These are phyloP conservation scores for Suillus alpinus DNA, from an alignment of 768 basidiomycete species.

Conservation along the genomic window DNA sequence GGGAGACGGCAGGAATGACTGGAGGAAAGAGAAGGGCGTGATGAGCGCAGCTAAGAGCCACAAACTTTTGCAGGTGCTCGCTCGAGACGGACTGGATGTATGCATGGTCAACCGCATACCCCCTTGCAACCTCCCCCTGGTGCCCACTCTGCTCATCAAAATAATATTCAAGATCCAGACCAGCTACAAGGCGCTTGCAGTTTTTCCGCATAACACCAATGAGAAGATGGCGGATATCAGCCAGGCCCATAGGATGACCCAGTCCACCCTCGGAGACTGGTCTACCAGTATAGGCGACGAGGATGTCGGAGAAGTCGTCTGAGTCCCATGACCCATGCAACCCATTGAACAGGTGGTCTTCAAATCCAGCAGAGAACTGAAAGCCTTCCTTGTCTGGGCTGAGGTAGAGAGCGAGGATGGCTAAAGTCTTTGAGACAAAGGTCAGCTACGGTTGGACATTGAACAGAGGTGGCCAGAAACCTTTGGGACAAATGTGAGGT, in stretches of 20 bases:
- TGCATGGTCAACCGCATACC: neutral
- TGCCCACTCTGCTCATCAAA: neutral
- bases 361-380: neutral
- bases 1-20: no score
- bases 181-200: neutral
- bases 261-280: neutral
- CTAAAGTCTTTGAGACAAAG: neutral
- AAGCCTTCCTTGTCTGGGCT: neutral
- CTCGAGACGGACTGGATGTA: neutral
- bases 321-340: neutral
- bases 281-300: neutral
- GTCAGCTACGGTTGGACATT: neutral
- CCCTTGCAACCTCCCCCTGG: neutral
- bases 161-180: neutral
- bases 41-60: neutral
- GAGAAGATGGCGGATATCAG: neutral
- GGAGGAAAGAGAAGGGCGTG: neutral
- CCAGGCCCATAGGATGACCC: neutral
- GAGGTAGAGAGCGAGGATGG: neutral
- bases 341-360: neutral
- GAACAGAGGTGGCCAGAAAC: neutral
- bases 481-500: neutral
- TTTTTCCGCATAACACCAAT: neutral
- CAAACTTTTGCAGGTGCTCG: neutral
- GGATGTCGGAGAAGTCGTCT: neutral